Evolutionary conservation across 495 filamentous ascomycete genomes (phyloP).

Genomic region (Talaromyces wortmannii): DNA sequence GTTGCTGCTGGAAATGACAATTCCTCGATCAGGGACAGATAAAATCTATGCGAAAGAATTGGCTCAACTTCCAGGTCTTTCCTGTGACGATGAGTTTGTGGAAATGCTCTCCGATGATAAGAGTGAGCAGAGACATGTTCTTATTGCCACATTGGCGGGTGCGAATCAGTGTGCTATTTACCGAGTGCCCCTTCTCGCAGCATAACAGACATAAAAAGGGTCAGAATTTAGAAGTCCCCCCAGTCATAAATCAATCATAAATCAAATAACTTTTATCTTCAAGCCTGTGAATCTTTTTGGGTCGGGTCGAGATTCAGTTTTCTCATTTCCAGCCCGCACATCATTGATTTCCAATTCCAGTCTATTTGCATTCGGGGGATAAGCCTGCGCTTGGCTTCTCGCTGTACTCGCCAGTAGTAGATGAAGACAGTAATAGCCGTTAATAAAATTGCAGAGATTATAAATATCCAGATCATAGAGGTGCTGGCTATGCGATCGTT

Average conservation of each 20-base stretch:
- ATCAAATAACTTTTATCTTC: background rate
- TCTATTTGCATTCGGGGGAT: background rate
- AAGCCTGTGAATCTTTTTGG: background rate
- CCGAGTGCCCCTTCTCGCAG: background rate
- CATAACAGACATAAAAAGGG: background rate
- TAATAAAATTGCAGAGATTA: slow-evolving; percentile 16
- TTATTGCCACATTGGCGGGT: slow-evolving; percentile 7
- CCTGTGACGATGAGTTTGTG: slow-evolving; percentile 13
- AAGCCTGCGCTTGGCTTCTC: background rate
- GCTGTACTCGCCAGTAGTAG: background rate
- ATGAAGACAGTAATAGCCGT: slow-evolving; percentile 14
- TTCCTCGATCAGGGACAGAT: slow-evolving; percentile 4
- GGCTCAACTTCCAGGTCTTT: slow-evolving; percentile 12
- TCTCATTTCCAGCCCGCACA: background rate
- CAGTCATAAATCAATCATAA: too few relatives aligned
- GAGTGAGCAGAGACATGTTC: slow-evolving; percentile 3
- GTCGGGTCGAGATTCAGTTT: background rate
- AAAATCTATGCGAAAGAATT: slow-evolving; percentile 12
- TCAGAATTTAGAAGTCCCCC: too few relatives aligned
- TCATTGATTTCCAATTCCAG: background rate
- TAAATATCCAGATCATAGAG: slow-evolving; percentile 30
- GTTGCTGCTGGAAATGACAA: slow-evolving; percentile 17
- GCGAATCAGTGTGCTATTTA: slow-evolving; percentile 9
- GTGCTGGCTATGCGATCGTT: slow-evolving; percentile 14
- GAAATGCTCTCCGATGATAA: slow-evolving; percentile 4